These are phyloP conservation scores for Obelidium mucronatum DNA, from an alignment of 192 early-diverging fungal genomes.

Conservation along the genomic window DNA sequence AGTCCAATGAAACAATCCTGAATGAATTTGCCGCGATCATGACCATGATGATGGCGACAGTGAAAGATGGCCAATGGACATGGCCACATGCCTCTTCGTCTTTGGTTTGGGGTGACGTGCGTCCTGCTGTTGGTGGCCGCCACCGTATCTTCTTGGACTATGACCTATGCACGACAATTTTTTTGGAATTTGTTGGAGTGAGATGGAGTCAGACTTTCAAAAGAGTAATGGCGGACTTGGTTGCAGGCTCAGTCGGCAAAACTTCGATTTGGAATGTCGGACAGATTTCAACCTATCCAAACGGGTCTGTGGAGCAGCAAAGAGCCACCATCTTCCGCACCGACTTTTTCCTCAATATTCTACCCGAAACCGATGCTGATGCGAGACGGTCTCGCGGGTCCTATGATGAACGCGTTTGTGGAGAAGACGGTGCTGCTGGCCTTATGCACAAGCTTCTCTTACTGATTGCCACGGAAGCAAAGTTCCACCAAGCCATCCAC, in stretches of 20 bases:
- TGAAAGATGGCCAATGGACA: not conserved
- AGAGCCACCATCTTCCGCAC: not conserved
- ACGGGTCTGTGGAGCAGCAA: not conserved
- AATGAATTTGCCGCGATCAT: conserved; percentile 13
- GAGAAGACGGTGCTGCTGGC: not conserved
- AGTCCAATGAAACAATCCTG: not conserved
- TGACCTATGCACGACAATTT: not conserved
- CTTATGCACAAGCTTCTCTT: not conserved
- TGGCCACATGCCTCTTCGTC: not conserved
- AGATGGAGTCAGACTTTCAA: not conserved
- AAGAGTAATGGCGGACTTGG: not conserved
- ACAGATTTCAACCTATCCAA: not conserved
- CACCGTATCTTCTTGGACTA: conserved; percentile 8
- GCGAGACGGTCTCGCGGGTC: not conserved
- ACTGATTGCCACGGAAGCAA: not conserved
- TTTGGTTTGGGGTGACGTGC: not conserved
- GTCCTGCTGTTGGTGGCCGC: conserved; percentile 1
- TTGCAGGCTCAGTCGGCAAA: not conserved
- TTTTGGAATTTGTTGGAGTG: not conserved
- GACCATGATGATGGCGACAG: not conserved
- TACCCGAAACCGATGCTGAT: not conserved
- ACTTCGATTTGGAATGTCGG: not conserved
- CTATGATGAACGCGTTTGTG: not conserved
- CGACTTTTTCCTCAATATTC: not conserved
- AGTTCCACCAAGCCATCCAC: not conserved